phyloP scores from a whole-genome alignment of 2,329 filamentous ascomycete species.

The Cercospora janseana region DNA sequence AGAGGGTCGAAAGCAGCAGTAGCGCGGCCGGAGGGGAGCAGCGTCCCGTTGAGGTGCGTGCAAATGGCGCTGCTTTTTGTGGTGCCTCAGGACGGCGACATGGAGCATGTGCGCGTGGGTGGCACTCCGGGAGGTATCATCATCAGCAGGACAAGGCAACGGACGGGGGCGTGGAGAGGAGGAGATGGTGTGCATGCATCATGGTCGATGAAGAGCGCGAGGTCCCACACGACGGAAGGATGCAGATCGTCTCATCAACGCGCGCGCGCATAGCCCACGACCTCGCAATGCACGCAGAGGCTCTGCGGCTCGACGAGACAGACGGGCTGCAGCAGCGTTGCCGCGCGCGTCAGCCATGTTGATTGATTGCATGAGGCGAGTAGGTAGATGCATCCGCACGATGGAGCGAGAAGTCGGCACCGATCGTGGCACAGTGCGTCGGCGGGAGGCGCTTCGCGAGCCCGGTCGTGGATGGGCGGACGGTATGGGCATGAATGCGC shows the following conservation, averaged over 20 bases:
- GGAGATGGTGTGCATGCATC: not conserved
- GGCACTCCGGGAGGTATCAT: too few relatives aligned
- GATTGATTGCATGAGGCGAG: conserved; percentile 2
- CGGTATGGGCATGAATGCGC: too few relatives aligned
- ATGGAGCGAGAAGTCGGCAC: not conserved
- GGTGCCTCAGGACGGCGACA: not conserved
- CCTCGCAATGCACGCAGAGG: conserved; percentile 9
- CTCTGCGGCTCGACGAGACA: conserved; percentile 15
- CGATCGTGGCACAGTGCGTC: too few relatives aligned
- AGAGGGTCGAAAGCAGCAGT: not conserved
- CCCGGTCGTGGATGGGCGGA: too few relatives aligned
- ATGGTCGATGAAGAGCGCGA: not conserved
- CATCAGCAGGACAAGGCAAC: not conserved
- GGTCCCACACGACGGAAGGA: not conserved
- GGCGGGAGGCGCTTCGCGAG: too few relatives aligned
- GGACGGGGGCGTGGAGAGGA: not conserved
- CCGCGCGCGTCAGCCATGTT: not conserved
- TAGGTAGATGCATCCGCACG: not conserved
- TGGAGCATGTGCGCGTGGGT: too few relatives aligned
- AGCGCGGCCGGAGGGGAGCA: not conserved
- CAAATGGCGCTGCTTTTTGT: not conserved
- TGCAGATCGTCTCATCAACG: conserved; percentile 13
- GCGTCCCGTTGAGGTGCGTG: not conserved
- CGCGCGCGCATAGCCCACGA: conserved; percentile 7
- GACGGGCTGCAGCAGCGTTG: conserved; percentile 10